A percentile compares a stretch with the other conserved stretches of the same genome.
Evolutionary conservation across 139 green algal genomes (phyloP).

Genomic region (Micromonas commoda): DNA sequence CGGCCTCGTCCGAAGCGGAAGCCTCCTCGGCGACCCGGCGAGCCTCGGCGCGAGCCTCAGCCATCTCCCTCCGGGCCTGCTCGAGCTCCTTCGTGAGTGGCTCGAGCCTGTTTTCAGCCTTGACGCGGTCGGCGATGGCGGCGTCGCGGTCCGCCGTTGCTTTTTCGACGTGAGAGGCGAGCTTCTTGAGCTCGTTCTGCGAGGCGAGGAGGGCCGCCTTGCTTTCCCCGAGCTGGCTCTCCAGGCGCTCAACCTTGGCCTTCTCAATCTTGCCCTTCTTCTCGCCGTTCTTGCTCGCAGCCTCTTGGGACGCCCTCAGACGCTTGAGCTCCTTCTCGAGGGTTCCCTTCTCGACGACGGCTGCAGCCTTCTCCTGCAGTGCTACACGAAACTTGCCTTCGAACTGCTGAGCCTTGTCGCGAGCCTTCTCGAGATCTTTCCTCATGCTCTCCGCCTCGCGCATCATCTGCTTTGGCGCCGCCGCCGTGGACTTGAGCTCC

Average conservation of each 20-base stretch:
- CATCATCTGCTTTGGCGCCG: no score
- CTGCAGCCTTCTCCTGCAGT: no score
- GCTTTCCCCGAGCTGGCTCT: neutral
- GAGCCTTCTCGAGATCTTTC: neutral
- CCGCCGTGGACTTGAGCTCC: no score
- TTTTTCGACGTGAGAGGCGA: neutral
- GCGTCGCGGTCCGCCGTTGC: neutral
- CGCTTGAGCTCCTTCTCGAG: no score
- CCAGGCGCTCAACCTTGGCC: neutral
- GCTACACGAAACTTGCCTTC: no score
- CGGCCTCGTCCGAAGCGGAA: no score
- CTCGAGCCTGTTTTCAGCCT: neutral
- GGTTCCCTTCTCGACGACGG: no score
- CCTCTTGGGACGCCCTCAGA: no score
- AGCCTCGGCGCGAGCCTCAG: no score
- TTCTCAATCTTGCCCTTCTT: conserved; percentile 5
- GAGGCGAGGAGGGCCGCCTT: neutral
- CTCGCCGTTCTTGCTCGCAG: neutral
- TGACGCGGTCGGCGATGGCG: neutral
- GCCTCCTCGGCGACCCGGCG: no score
- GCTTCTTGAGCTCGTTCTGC: neutral
- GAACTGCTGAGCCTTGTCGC: no score
- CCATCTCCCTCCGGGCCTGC: no score
- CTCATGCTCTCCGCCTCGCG: neutral
- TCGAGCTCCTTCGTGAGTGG: neutral